Evolutionary conservation across 208 protist genomes (phyloP).

Genomic region (Trypanosoma scelopori): DNA sequence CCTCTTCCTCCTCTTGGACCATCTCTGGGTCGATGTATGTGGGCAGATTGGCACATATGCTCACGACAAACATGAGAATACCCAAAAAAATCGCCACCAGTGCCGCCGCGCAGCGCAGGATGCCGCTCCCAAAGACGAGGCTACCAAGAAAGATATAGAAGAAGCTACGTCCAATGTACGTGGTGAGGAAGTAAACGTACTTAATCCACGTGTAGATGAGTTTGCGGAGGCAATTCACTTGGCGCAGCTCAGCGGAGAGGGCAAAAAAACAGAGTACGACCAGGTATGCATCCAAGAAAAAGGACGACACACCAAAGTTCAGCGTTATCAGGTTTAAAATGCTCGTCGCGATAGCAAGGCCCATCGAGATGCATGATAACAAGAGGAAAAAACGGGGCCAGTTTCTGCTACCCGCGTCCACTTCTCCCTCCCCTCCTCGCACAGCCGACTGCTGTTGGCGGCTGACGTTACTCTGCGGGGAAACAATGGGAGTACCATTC

Average conservation of each 20-base stretch:
- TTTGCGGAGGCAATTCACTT: conserved; percentile 44
- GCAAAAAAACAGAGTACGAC: conserved; percentile 65
- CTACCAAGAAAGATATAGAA: conserved; percentile 82
- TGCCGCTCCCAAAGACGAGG: conserved; percentile 43
- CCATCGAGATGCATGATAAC: conserved; percentile 13
- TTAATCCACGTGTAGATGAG: conserved; percentile 65
- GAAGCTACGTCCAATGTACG: conserved; percentile 54
- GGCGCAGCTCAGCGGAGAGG: conserved; percentile 68
- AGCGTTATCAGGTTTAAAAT: conserved; percentile 5
- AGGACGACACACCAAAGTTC: conserved; percentile 5
- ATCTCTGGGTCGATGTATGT: conserved; percentile 49
- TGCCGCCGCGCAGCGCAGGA: conserved; percentile 43
- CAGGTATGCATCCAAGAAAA: conserved; percentile 48
- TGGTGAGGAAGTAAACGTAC: conserved; percentile 77
- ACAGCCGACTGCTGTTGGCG: conserved; percentile 2
- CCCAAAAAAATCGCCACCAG: conserved; percentile 45
- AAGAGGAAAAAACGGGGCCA: conserved; percentile 55
- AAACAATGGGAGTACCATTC: not conserved
- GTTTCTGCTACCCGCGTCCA: conserved; percentile 23
- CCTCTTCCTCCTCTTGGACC: conserved; percentile 15
- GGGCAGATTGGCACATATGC: conserved; percentile 49
- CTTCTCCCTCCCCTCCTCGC: too few species aligned
- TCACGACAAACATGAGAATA: conserved; percentile 60
- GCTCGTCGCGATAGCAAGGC: conserved; percentile 15
- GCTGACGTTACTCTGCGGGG: not conserved